A percentile compares a stretch with the other conserved stretches of the same genome.
These are phyloP conservation scores for Pelomyxa schiedti DNA, from an alignment of 78 protist genomes.

Conservation along the genomic window DNA sequence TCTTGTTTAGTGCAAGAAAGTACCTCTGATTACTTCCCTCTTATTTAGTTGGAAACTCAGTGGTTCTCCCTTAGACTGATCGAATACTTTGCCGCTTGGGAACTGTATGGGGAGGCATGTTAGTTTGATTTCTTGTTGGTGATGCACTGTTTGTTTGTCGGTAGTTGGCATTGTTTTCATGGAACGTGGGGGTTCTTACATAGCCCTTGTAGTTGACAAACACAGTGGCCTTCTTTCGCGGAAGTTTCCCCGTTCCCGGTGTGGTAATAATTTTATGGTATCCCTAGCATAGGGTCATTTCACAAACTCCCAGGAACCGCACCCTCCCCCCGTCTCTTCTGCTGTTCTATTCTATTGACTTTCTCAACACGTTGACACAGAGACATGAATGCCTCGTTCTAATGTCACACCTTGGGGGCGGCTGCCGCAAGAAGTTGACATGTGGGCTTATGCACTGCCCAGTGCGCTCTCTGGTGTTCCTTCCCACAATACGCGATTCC, in stretches of 20 bases:
- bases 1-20: background rate
- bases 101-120: background rate
- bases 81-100: background rate
- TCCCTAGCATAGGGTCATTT: too few species aligned
- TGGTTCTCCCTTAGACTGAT: background rate
- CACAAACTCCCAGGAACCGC: too few species aligned
- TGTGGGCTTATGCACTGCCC: background rate
- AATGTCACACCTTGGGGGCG: too few species aligned
- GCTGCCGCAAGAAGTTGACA: too few species aligned
- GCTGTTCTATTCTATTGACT: too few species aligned
- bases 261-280: background rate
- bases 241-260: background rate
- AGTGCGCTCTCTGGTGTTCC: background rate
- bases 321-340: too few species aligned
- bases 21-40: background rate
- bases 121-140: too few species aligned
- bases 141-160: too few species aligned
- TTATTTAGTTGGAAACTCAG: background rate
- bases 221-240: background rate
- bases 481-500: background rate
- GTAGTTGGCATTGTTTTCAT: background rate
- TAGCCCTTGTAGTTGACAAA: background rate
- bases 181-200: background rate
- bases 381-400: too few species aligned
- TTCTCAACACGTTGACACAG: background rate